These are phyloP conservation scores for Colletotrichum orbiculare DNA, from an alignment of 2,329 filamentous ascomycete genomes.

Conservation along the genomic window DNA sequence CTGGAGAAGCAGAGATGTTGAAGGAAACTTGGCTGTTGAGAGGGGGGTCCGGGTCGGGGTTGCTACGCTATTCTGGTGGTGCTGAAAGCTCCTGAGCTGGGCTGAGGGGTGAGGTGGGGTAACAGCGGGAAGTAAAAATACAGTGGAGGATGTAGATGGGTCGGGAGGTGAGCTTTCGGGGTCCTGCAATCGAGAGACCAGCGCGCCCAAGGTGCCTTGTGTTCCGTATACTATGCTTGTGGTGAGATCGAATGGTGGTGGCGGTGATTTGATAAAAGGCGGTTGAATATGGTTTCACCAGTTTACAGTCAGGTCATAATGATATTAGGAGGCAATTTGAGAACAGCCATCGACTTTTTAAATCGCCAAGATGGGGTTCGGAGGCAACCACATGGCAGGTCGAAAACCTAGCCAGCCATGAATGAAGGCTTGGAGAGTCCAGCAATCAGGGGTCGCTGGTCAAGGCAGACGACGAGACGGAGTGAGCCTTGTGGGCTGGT, in stretches of 20 bases:
- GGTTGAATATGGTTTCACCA: background rate
- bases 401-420: slow-evolving; percentile 9
- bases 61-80: slow-evolving; percentile 18
- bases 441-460: slow-evolving; percentile 13
- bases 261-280: background rate
- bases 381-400: slow-evolving; percentile 14
- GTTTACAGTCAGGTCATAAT: too few relatives aligned
- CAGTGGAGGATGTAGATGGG: slow-evolving; percentile 7
- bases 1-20: slow-evolving; percentile 29
- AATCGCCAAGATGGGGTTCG: background rate
- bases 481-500: slow-evolving; percentile 36
- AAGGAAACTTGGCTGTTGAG: slow-evolving; percentile 33
- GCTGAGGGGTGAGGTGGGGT: slow-evolving; percentile 37
- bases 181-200: too few relatives aligned
- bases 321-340: too few relatives aligned
- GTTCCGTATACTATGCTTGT: too few relatives aligned
- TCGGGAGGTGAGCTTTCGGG: slow-evolving; percentile 23
- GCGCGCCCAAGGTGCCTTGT: too few relatives aligned
- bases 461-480: slow-evolving; percentile 1
- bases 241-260: too few relatives aligned
- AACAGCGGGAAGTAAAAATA: slow-evolving; percentile 21
- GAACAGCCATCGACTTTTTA: background rate
- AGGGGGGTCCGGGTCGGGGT: slow-evolving; percentile 19
- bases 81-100: slow-evolving; percentile 22
- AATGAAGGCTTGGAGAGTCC: too few relatives aligned